These are phyloP conservation scores for Thuja plicata DNA, from an alignment of 83 land plant genomes.

Conservation along the genomic window DNA sequence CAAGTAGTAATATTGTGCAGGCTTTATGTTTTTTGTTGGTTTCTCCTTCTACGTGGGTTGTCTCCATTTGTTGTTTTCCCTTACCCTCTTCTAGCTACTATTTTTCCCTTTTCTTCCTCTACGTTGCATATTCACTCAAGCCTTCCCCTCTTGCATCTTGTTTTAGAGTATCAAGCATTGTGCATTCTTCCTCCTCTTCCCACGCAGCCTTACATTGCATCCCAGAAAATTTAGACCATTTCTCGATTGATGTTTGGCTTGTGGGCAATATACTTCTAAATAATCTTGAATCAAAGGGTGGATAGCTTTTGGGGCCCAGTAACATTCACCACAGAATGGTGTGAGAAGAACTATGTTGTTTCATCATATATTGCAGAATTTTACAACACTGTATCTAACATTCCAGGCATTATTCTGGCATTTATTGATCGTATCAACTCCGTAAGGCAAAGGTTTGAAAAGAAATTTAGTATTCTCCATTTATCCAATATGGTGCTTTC, in stretches of 20 bases:
- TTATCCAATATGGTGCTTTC: constrained; percentile 75
- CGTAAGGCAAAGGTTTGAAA: constrained; percentile 76
- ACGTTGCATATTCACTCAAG: too few relatives aligned
- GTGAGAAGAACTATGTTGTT: constrained; percentile 74
- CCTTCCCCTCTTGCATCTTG: too few relatives aligned
- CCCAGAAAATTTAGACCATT: too few relatives aligned
- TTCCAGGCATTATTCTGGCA: constrained; percentile 75
- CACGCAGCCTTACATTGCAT: too few relatives aligned
- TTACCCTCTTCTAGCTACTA: too few relatives aligned
- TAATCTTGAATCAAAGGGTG: constrained; percentile 41
- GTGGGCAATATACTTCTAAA: background rate
- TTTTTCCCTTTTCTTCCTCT: too few relatives aligned
- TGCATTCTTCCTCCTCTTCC: too few relatives aligned
- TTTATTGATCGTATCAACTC: constrained; percentile 66
- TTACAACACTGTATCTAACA: constrained; percentile 77
- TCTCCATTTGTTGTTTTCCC: too few relatives aligned
- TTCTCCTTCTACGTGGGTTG: too few relatives aligned
- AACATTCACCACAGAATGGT: constrained; percentile 81
- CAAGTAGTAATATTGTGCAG: too few relatives aligned
- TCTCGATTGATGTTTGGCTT: constrained; percentile 6
- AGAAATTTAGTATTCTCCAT: constrained; percentile 78
- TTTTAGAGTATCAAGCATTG: too few relatives aligned
- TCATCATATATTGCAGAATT: constrained; percentile 79
- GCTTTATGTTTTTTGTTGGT: too few relatives aligned
- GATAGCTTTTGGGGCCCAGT: constrained; percentile 81